Percentiles rank a stretch among this genome's conserved stretches.
phyloP scores from a whole-genome alignment of 2,329 filamentous ascomycete genomes.

The Ceratocystis diversiconidia region DNA sequence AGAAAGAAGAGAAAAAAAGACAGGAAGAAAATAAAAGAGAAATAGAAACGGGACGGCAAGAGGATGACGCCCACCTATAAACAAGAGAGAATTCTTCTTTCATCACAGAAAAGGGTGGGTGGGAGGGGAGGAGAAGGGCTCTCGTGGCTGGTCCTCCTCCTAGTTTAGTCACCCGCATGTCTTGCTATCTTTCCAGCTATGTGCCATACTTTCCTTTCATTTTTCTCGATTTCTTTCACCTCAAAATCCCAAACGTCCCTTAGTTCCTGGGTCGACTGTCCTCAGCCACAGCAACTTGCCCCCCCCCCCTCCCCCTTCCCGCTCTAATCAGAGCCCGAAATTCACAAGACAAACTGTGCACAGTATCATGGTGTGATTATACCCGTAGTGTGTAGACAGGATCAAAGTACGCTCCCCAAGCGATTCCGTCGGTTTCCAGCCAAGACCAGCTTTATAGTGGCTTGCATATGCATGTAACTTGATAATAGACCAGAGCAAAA shows the following conservation, averaged over 20 bases:
- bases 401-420: neutral
- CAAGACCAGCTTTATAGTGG: neutral
- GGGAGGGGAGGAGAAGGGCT: neutral
- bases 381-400: neutral
- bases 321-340: neutral
- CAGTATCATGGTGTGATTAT: neutral
- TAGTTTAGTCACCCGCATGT: too few relatives aligned
- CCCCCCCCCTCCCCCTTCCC: neutral
- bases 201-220: neutral
- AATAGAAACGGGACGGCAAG: neutral
- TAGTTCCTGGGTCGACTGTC: neutral
- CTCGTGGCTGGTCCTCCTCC: neutral
- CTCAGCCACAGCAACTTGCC: neutral
- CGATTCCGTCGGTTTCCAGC: neutral
- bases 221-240: neutral
- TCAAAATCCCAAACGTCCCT: neutral
- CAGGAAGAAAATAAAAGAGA: neutral
- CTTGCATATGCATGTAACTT: slow-evolving; percentile 1
- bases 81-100: neutral
- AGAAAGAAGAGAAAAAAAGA: neutral
- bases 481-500: neutral
- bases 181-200: neutral
- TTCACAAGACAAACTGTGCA: neutral
- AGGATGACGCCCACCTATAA: neutral
- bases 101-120: neutral